Base-by-base conservation (phyloP, 345 rosid genomes). In the Eucalyptus sp. region DNA sequence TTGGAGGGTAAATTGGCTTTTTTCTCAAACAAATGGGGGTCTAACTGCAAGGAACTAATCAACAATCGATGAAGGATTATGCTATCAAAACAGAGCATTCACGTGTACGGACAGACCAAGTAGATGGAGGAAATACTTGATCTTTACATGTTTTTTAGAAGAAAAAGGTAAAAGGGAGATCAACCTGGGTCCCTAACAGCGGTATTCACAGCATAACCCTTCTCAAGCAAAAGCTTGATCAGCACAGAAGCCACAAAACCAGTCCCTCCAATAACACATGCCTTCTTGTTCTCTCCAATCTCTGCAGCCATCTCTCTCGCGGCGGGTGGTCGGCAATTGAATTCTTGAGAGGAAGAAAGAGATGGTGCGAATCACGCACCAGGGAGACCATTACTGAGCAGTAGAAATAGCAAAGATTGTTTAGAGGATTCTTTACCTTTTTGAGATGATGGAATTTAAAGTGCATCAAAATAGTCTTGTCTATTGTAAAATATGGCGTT, bases 221-320 rank as follows among this genome's bases (percentile, higher is more conserved):
- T 96, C 90, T 91, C 91, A 54, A 97, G 98, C 94, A 97, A 88
- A 87, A 92, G 90, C 91, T 95, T 96, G 90, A 96, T 66, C 89
- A 98, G 92, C 93, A 89, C 89, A 68, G 99, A 97, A 2, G 97
- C 99, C 31, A 97, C 92, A 89, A 92, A 95, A 44, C 99, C 98
- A 1, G 90, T 89, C 66, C 99, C 99, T 48, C 99, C 98, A 4
- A 94, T 92, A 18, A 97, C 99, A 90, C 99, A 97, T 13, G 93
- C 98, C 85, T 50, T 93, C 94, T 92, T 96, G 29, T 90, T 91
- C 25, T 49, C 89, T 8, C 86, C 80, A 33, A 17, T 31, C 44
- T 17, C 44, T 17, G 88, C 86, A 41, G 86, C 94, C 94, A 92
- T 94, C 76, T 62, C 68, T 27, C 68, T 58, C n/a, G 18, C 52